Evolutionary conservation across 305 asterid genomes (phyloP).

Genomic region (Fraxinus sp.): DNA sequence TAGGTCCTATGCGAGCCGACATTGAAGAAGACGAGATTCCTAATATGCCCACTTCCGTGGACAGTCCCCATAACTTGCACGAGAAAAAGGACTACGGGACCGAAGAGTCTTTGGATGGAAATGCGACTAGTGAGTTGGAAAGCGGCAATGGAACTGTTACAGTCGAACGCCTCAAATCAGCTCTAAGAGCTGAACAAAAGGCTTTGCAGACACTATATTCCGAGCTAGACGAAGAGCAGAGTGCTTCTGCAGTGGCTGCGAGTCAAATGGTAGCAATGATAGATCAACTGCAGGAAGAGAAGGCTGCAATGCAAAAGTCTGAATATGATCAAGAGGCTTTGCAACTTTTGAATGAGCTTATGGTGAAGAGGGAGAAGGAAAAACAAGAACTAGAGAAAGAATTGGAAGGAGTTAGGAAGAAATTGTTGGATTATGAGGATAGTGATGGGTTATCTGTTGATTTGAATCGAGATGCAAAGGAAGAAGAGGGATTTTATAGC

Average conservation of each 20-base stretch:
- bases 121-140: slow-evolving; percentile 68
- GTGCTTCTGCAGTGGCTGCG: slow-evolving; percentile 83
- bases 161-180: slow-evolving; percentile 60
- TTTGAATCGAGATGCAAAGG: slow-evolving; percentile 62
- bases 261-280: slow-evolving; percentile 95
- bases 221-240: slow-evolving; percentile 84
- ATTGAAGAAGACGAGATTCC: slow-evolving; percentile 66
- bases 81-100: slow-evolving; percentile 62
- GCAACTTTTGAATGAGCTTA: slow-evolving; percentile 81
- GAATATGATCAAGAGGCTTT: slow-evolving; percentile 92
- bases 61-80: slow-evolving; percentile 52
- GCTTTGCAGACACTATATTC: slow-evolving; percentile 63
- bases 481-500: slow-evolving; percentile 44
- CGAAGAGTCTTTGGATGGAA: slow-evolving; percentile 80
- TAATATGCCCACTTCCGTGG: slow-evolving; percentile 66
- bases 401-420: slow-evolving; percentile 54
- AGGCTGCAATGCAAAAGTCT: slow-evolving; percentile 85
- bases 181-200: slow-evolving; percentile 60
- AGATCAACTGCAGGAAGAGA: slow-evolving; percentile 85
- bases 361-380: slow-evolving; percentile 89
- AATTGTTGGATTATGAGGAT: slow-evolving; percentile 68
- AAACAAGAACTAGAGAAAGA: slow-evolving; percentile 72
- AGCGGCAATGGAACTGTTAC: slow-evolving; percentile 59
- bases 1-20: slow-evolving; percentile 7
- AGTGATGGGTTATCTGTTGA: slow-evolving; percentile 73